Conservation (phyloP, 495 filamentous ascomycete species). For the Talaromyces thailandensis region DNA sequence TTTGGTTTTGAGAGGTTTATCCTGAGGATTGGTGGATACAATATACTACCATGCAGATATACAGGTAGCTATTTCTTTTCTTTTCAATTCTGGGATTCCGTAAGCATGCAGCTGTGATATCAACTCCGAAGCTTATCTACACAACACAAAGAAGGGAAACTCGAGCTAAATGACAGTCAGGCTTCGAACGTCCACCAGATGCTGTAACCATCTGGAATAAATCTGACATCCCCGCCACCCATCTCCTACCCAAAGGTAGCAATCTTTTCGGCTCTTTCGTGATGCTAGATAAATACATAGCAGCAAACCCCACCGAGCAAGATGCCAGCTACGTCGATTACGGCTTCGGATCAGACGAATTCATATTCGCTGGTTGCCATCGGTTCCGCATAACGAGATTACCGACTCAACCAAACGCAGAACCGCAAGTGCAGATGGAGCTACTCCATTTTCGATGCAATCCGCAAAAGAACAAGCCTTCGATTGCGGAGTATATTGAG, state of each 20-base stretch:
- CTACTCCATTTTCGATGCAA: constrained; percentile 14
- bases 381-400: constrained; percentile 12
- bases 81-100: not conserved
- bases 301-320: not conserved
- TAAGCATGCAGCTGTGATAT: not conserved
- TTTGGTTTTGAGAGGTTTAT: constrained; percentile 12
- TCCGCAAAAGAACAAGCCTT: constrained; percentile 10
- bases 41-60: constrained; percentile 9
- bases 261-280: constrained; percentile 12
- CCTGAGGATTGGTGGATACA: constrained; percentile 8
- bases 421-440: constrained; percentile 9
- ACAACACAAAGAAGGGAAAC: not conserved
- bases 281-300: constrained; percentile 13
- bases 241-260: constrained; percentile 9
- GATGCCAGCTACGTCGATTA: constrained; percentile 13
- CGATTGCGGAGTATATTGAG: constrained; percentile 4
- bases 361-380: constrained; percentile 13
- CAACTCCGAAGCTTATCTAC: not conserved
- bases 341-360: constrained; percentile 15
- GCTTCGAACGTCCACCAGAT: constrained; percentile 2
- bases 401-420: not conserved
- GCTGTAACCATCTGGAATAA: constrained; percentile 9
- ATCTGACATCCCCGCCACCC: constrained; percentile 4
- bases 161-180: not conserved
- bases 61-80: constrained; percentile 5